phyloP scores from a whole-genome alignment of 805 yeast species.

The Wickerhamomyces mucosus region DNA sequence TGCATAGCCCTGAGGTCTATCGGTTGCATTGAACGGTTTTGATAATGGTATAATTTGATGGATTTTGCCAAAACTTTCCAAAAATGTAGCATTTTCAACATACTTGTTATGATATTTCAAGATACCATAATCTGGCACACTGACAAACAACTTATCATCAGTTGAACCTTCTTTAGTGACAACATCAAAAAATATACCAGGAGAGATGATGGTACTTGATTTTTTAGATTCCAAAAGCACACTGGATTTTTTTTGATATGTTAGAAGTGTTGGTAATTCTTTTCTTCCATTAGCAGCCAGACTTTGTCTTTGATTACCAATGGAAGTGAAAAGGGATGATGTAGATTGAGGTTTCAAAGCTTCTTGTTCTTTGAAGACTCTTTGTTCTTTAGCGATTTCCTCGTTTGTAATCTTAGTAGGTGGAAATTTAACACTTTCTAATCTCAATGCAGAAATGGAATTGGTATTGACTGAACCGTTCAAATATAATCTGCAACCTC shows the following conservation, averaged over 20 bases:
- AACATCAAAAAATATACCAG: constrained; percentile 78
- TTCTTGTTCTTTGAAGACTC: constrained; percentile 19
- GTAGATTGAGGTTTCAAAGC: constrained; percentile 20
- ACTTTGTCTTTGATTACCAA: not conserved
- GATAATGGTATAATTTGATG: constrained; percentile 69
- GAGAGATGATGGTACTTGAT: constrained; percentile 58
- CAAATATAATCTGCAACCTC: constrained; percentile 70
- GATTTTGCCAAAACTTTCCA: constrained; percentile 50
- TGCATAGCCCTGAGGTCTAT: constrained; percentile 73
- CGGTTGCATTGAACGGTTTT: constrained; percentile 60
- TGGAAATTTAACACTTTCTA: constrained; percentile 52
- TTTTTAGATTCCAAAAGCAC: constrained; percentile 47
- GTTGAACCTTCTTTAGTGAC: constrained; percentile 22
- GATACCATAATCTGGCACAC: constrained; percentile 81
- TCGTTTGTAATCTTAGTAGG: constrained; percentile 39
- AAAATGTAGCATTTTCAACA: constrained; percentile 73
- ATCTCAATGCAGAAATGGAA: constrained; percentile 29
- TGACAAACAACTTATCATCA: constrained; percentile 50
- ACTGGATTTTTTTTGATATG: constrained; percentile 47
- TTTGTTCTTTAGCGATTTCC: constrained; percentile 15
- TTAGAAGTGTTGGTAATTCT: constrained; percentile 26
- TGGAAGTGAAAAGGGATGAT: not conserved
- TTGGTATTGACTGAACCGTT: constrained; percentile 30
- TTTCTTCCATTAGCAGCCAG: constrained; percentile 16
- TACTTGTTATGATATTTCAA: constrained; percentile 62